phyloP scores from a whole-genome alignment of 2,329 filamentous ascomycete species.

The Grosmannia clavigera region DNA sequence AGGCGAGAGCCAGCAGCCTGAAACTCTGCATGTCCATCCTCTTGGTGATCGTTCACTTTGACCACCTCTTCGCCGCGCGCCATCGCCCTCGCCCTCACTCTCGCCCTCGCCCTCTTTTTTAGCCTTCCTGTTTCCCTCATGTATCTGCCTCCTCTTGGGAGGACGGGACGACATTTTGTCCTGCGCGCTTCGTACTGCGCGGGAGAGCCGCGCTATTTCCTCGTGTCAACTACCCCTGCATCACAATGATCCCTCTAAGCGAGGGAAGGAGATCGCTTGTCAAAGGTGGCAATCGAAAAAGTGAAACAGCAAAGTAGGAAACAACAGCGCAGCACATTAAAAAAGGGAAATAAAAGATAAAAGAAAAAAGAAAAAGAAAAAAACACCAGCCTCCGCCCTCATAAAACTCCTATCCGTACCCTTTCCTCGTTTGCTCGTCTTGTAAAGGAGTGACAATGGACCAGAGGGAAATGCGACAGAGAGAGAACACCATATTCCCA shows the following conservation, averaged over 20 bases:
- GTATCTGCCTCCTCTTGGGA: too few relatives aligned
- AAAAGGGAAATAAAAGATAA: not conserved
- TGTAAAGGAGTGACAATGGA: slow-evolving; percentile 1
- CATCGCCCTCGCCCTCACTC: too few relatives aligned
- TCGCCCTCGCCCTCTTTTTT: too few relatives aligned
- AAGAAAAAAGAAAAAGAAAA: not conserved
- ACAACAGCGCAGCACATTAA: not conserved
- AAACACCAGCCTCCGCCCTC: not conserved
- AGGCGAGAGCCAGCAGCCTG: not conserved
- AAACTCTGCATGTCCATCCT: not conserved
- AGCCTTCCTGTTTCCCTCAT: too few relatives aligned
- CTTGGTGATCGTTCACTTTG: too few relatives aligned
- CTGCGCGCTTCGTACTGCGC: too few relatives aligned
- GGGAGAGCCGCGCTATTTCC: too few relatives aligned
- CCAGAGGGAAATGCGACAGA: not conserved
- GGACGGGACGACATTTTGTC: too few relatives aligned
- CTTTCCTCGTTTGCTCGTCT: slow-evolving; percentile 6
- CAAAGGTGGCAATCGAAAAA: not conserved
- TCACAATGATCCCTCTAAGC: too few relatives aligned
- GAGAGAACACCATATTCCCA: not conserved
- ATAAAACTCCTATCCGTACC: slow-evolving; percentile 6
- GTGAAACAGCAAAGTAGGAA: not conserved
- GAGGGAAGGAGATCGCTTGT: not conserved
- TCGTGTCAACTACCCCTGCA: too few relatives aligned
- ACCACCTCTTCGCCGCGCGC: too few relatives aligned